Conservation (phyloP, 2,329 filamentous ascomycete species). For the Torrubiellomyces zombiae region DNA sequence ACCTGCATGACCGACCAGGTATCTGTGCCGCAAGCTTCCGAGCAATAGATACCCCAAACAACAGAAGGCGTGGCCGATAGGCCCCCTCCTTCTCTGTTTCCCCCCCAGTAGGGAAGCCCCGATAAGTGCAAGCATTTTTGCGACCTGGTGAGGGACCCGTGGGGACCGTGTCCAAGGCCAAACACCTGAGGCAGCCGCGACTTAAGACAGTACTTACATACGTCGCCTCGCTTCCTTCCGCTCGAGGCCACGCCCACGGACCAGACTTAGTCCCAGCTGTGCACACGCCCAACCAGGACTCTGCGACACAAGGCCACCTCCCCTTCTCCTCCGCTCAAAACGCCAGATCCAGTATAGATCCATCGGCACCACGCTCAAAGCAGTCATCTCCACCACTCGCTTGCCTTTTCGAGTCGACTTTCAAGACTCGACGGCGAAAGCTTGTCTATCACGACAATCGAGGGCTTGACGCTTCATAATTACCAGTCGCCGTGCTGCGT, state of each 20-base stretch:
- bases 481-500: too few relatives aligned
- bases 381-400: slow-evolving; percentile 42
- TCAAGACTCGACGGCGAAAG: slow-evolving; percentile 4
- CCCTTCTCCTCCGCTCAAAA: slow-evolving; percentile 30
- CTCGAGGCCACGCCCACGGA: slow-evolving; percentile 14
- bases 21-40: too few relatives aligned
- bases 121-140: too few relatives aligned
- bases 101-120: too few relatives aligned
- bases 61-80: too few relatives aligned
- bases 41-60: too few relatives aligned
- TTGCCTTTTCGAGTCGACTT: slow-evolving; percentile 28
- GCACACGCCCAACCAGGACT: slow-evolving; percentile 34
- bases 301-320: slow-evolving; percentile 31
- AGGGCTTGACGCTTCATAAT: slow-evolving; percentile 3
- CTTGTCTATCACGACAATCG: slow-evolving; percentile 1
- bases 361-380: slow-evolving; percentile 49
- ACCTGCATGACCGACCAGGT: too few relatives aligned
- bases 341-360: slow-evolving; percentile 50
- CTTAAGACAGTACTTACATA: too few relatives aligned
- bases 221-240: slow-evolving; percentile 26
- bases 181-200: too few relatives aligned
- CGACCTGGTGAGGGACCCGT: too few relatives aligned
- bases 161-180: too few relatives aligned
- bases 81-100: too few relatives aligned
- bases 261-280: slow-evolving; percentile 23